Percentiles rank a stretch among this genome's conserved stretches.
phyloP scores from a whole-genome alignment of 2,329 filamentous ascomycete genomes.

The Zelopaecilomyces penicillatus region DNA sequence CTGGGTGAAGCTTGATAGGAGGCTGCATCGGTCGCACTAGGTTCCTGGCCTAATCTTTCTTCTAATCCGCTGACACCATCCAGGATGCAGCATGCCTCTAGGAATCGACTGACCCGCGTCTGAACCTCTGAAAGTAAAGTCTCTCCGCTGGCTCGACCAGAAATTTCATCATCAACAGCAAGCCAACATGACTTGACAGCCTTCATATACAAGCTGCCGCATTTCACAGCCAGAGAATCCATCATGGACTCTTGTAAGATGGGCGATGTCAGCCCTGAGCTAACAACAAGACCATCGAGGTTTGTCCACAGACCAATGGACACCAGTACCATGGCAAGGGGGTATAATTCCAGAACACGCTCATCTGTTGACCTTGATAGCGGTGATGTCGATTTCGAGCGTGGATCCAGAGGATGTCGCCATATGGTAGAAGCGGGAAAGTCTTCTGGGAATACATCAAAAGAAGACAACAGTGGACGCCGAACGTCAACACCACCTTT shows the following conservation, averaged over 20 bases:
- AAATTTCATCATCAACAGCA: conserved; percentile 56
- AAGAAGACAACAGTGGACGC: conserved; percentile 62
- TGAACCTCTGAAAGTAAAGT: conserved; percentile 46
- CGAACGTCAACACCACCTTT: conserved; percentile 52
- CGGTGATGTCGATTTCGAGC: conserved; percentile 39
- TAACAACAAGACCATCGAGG: conserved; percentile 44
- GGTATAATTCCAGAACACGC: conserved; percentile 60
- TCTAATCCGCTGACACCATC: conserved; percentile 51
- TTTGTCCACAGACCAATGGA: conserved; percentile 71
- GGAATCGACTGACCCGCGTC: conserved; percentile 45
- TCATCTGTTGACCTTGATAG: conserved; percentile 43
- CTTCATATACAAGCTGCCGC: conserved; percentile 67
- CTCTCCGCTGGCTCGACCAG: conserved; percentile 38
- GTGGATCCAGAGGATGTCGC: conserved; percentile 58
- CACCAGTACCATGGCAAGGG: conserved; percentile 62
- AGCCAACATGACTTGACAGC: conserved; percentile 64
- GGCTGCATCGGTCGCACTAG: conserved; percentile 20
- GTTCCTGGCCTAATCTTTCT: conserved; percentile 42
- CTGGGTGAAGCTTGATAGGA: neutral
- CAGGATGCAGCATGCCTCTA: conserved; percentile 53
- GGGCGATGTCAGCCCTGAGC: conserved; percentile 26
- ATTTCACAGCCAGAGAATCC: conserved; percentile 56
- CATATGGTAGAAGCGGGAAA: conserved; percentile 21
- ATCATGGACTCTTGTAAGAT: conserved; percentile 54
- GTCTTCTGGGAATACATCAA: conserved; percentile 55